These are phyloP conservation scores for Polygonum maritimum DNA, from an alignment of 148 eudicot species.

Conservation along the genomic window DNA sequence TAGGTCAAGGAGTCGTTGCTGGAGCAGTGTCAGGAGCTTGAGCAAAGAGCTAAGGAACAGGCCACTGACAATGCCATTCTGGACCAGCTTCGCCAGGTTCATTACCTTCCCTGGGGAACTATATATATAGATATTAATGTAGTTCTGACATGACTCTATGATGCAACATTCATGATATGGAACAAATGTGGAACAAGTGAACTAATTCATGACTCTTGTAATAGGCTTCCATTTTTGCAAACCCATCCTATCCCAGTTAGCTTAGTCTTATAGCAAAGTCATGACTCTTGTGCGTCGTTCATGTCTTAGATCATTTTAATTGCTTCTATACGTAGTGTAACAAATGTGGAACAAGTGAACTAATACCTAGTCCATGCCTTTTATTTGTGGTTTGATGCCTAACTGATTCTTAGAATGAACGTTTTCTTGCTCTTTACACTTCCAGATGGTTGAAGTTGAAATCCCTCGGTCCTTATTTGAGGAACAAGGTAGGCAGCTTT, in stretches of 20 bases:
- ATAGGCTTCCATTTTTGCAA: neutral
- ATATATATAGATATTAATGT: too few relatives aligned
- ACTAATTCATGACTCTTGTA: too few relatives aligned
- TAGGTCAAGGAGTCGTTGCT: slow-evolving; percentile 67
- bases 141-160: neutral
- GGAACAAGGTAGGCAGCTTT: slow-evolving; percentile 94
- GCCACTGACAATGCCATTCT: slow-evolving; percentile 95
- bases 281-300: neutral
- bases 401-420: neutral
- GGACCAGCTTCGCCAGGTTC: slow-evolving; percentile 81
- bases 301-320: neutral
- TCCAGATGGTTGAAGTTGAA: slow-evolving; percentile 83
- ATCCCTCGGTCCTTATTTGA: slow-evolving; percentile 84
- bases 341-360: neutral
- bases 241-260: neutral
- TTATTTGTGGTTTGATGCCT: neutral
- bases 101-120: neutral
- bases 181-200: too few relatives aligned
- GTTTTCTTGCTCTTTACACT: neutral
- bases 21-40: slow-evolving; percentile 55
- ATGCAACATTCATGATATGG: neutral
- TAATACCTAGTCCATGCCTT: neutral
- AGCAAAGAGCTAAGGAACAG: slow-evolving; percentile 91
- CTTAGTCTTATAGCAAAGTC: neutral
- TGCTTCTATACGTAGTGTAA: neutral